Evolutionary conservation across 176 grass and related monocot species (phyloP), one percentile per base, ranked within the genome.

Genomic region (Phoenix dactylifera): DNA sequence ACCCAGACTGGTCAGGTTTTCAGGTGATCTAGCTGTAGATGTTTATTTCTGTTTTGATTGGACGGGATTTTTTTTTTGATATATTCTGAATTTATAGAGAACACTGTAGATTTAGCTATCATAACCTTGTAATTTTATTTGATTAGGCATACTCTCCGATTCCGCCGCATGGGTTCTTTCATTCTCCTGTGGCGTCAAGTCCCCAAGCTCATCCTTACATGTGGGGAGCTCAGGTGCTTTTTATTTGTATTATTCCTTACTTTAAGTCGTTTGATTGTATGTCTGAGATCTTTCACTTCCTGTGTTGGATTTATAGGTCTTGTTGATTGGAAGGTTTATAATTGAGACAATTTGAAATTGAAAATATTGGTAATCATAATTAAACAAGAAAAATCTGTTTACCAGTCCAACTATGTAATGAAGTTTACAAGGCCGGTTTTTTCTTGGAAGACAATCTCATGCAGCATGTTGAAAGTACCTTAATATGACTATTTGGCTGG

Each of bases 201-300:
- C 88, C 93, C 74, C 88, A 98, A 58, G 76, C 79, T 25, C 88
- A 98, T 83, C 84, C 93, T 24, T 98, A 92, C 64, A 98, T 98
- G 93, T 98, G 93, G 93, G 93, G 88, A 69, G 74, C 81, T 79
- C 93, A 88, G 76, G 93, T 92, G 63, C 49, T 25, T n/a, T 20
- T 59, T 81, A 55, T 49, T 54, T 20, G 60, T 50, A 39, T 59
- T 3, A 5, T 32, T 53, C 63, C 20, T 68, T 62, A 59, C 15
- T 55, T 32, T 50, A 39, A 10, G 23, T 68, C 18, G 7, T 39
- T 56, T 44, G 35, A n/a, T 50, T 51, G 26, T 57, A 19, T 28
- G 22, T 28, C 35, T 50, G 26, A 26, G 50, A 52, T n/a, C 10
- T 26, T 24, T 44, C 1, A 2, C 7, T 44, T 44, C 35, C 10